Base-by-base conservation (phyloP, 768 basidiomycete species). In the Grammothele lineata region DNA sequence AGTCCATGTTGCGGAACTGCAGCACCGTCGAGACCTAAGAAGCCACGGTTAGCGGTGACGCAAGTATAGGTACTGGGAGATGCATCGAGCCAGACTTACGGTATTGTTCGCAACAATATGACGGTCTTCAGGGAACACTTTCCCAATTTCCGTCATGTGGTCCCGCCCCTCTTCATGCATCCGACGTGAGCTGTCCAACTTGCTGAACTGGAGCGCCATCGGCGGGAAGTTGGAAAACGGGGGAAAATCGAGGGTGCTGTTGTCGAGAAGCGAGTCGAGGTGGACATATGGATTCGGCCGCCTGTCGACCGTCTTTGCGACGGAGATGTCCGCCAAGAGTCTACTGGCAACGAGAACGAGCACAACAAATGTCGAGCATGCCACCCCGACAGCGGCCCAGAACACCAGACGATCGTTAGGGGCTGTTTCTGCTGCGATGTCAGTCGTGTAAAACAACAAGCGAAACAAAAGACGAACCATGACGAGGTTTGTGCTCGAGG, bases 1-100 rank as follows among this genome's bases (percentile, higher is more conserved):
- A 51, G 49, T 54, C 53, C 14, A 54, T 25, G 41, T 50, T 47
- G 40, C 53, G 45, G 45, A 54, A 54, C 21, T 54, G 53, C 4
- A 47, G 27, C 19, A 51, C 23, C n/a, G 50, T 51, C 15, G 50
- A 43, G 12, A 39, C 23, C 50, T 43, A 38, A 15, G 19, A 11
- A 3, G 25, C 25, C 19, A n/a, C 27, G 27, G 27, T 7, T 30
- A 7, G 27, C 8, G 27, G 27, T 30, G 27, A 14, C n/a, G 27
- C 27, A 30, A 30, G 27, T 14, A 14, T 7, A 30, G 27, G 8
- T 7, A 30, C 8, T 7, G 27, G 27, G 27, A 30, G 27, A 14
- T 7, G 27, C n/a, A n/a, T n/a, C n/a, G n/a, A n/a, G n/a, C n/a
- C n/a, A n/a, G n/a, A n/a, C 27, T 7, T 30, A 48, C 52, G 32